These are phyloP conservation scores for Dittrichia graveolens DNA, from an alignment of 129 eudicot genomes.

Conservation along the genomic window DNA sequence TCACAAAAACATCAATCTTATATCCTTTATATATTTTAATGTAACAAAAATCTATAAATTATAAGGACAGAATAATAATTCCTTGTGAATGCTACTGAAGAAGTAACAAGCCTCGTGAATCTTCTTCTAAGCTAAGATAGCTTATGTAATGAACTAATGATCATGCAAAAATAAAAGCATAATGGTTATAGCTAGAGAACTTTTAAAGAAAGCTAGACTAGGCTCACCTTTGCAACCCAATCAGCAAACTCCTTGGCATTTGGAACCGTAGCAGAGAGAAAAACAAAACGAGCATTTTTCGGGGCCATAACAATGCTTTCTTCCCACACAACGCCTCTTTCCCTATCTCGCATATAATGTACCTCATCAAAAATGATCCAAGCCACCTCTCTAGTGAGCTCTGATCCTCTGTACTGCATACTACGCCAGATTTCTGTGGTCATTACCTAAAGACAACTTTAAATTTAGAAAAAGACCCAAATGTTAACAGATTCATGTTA, in stretches of 20 bases:
- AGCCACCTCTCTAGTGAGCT: slow-evolving; percentile 89
- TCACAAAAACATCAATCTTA: no score
- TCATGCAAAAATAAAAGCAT: not conserved
- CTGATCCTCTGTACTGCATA: slow-evolving; percentile 99
- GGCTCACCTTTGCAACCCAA: slow-evolving; percentile 96
- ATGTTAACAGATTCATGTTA: not conserved
- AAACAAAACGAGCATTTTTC: slow-evolving; percentile 85
- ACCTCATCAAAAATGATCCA: slow-evolving; percentile 98
- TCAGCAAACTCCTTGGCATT: slow-evolving; percentile 99
- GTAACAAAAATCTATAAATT: no score
- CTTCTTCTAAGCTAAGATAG: no score
- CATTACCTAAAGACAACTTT: slow-evolving; percentile 68
- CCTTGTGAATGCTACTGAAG: no score
- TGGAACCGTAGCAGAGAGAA: slow-evolving; percentile 96
- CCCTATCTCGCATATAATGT: slow-evolving; percentile 99
- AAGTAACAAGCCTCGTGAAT: no score
- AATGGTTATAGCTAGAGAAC: not conserved
- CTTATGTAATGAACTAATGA: no score
- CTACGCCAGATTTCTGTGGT: slow-evolving; percentile 99
- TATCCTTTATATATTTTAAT: no score
- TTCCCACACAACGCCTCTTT: slow-evolving; percentile 99
- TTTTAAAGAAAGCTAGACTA: not conserved
- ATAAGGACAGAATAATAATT: no score
- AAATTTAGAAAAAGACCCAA: not conserved
- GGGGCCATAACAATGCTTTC: slow-evolving; percentile 99